Evolutionary conservation across 805 yeast genomes (phyloP), one percentile per base, ranked within the genome.

Genomic region (Zygosaccharomyces kombuchaensis): DNA sequence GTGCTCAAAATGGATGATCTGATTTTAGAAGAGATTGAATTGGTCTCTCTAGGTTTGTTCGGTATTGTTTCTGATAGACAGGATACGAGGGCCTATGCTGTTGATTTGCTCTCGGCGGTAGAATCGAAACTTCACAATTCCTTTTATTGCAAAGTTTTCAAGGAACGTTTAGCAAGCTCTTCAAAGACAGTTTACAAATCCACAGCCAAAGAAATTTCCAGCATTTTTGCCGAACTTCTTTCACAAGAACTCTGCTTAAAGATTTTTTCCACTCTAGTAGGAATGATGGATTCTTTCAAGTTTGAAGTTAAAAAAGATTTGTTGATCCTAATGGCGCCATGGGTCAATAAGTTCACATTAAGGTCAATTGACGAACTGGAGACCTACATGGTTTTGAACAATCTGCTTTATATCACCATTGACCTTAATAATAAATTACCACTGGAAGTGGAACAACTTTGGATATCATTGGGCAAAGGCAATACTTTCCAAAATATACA

Each of bases 381-480:
- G 34, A 62, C 76, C 2, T 70, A 74, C 40, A 87, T 90, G 95
- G 87, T 88, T 1, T 58, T 91, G 53, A 78, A 77, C 50, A 89
- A 90, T 52, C 67, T 91, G 44, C 80, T 90, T 62, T 97, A 87
- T 54, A 83, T 93, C 32, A 88, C 97, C 0, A 80, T 88, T 30
- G 80, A 80, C 47, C 86, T 83, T 55, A 80, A 90, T 42, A 82
- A 83, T 38, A 71, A 73, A 10, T 80, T 87, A 54, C 87, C 87
- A 36, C 84, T 84, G 56, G 98, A 89, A 56, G 87, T 93, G 9
- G 97, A 90, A 62, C 95, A 95, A 0, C 66, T 93, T 17, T 93
- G 99, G 99, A 88, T 87, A 4, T 91, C 97, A 0, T 70, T 93
- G n/a, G 96, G 95, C 1, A 79, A 77, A 40, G 87, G 84, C 4